Base-by-base conservation (phyloP, 345 rosid genomes). In the Ailanthus altissimus region DNA sequence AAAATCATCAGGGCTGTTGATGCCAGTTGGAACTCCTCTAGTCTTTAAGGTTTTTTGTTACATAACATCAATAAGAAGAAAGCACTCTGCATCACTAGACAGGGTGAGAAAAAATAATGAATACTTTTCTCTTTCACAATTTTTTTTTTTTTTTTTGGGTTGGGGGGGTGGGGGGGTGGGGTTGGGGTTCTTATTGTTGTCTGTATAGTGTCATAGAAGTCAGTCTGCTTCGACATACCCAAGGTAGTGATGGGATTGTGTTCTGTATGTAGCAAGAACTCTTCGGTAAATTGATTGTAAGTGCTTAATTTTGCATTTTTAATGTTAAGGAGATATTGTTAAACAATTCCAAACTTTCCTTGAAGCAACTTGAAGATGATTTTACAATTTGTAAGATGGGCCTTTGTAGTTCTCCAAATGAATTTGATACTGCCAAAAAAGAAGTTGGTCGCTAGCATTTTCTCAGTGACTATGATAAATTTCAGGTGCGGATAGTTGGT, bases 21-120 rank as follows among this genome's bases (percentile, higher is more conserved):
- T 83, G 91, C 85, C 45, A 88, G 91, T 82, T 88, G 91, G 89
- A 81, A 83, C 71, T 88, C 89, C 66, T 88, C 91, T 15, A 47
- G 88, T 75, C 81, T 88, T 45, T 88, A 64, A 80, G 40, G 42
- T 60, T 53, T n/a, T 54, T 49, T 64, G 51, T 56, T 32, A 28
- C 47, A 25, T 14, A 21, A 62, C 40, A 56, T 28, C 28, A 45
- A 40, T 54, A 20, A 74, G 21, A 67, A 36, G 15, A 8, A 50
- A 20, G 3, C 53, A 12, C 13, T 43, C 32, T 4, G 40, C 53
- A 21, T 49, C 69, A 25, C 57, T 21, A 32, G 64, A n/a, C 23
- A 26, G 28, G 23, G 62, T 62, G 26, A 42, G 38, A 6, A 67
- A 58, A 61, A 67, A 70, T 15, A 36, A 40, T 12, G 26, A 32